Evolutionary conservation across 139 green algal species (phyloP).

Genomic region (Closterium sp.): DNA sequence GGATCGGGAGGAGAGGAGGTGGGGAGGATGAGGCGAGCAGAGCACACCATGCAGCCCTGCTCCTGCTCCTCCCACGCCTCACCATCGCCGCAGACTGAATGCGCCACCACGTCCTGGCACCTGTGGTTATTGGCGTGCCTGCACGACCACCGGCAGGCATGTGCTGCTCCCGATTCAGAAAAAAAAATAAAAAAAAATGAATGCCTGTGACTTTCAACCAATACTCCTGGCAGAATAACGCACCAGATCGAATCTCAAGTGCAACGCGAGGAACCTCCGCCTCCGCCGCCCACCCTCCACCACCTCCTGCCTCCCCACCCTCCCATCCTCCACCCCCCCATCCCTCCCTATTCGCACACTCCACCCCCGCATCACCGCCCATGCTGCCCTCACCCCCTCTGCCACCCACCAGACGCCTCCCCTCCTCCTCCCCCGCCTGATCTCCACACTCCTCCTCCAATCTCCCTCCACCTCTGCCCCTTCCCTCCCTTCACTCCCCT

Average conservation of each 20-base stretch:
- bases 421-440: background rate
- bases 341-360: background rate
- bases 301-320: background rate
- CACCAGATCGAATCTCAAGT: conserved; percentile 49
- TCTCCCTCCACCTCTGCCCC: background rate
- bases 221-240: too few relatives aligned
- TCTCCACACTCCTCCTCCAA: background rate
- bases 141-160: too few relatives aligned
- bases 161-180: too few relatives aligned
- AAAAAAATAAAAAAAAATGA: background rate
- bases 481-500: background rate
- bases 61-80: background rate
- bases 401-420: background rate
- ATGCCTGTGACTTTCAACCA: background rate
- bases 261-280: conserved; percentile 27
- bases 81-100: conserved; percentile 39
- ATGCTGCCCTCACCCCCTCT: background rate
- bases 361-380: background rate
- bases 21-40: too few relatives aligned
- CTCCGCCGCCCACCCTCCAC: background rate
- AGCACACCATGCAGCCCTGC: too few relatives aligned
- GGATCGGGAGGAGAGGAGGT: too few relatives aligned
- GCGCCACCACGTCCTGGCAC: conserved; percentile 46
- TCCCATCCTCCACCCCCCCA: background rate
- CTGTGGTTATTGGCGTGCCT: too few relatives aligned